These are phyloP conservation scores for Cyberlindnera xylosilytica DNA, from an alignment of 805 yeast genomes.

Conservation along the genomic window DNA sequence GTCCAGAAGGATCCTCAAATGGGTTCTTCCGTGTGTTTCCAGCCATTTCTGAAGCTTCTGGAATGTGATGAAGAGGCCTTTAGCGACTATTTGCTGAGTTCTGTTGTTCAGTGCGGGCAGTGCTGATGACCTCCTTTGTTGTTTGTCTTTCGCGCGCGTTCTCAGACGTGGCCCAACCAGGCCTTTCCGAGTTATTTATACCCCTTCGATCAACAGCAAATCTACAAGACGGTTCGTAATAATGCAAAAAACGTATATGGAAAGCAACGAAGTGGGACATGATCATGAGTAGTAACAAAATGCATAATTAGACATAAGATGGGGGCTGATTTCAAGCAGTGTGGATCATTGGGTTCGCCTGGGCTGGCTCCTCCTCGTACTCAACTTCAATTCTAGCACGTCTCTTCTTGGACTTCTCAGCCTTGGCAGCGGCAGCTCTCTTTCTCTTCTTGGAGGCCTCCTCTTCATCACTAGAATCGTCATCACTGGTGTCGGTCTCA, in stretches of 20 bases:
- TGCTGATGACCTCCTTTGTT: too few species aligned
- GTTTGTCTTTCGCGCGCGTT: too few species aligned
- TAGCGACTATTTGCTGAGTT: too few species aligned
- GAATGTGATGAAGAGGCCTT: too few species aligned
- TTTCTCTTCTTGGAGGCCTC: slow-evolving; percentile 35
- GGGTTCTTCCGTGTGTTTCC: slow-evolving; percentile 7
- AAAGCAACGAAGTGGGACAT: neutral
- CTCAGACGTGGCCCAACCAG: too few species aligned
- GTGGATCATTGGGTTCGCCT: slow-evolving; percentile 19
- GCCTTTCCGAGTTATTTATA: too few species aligned
- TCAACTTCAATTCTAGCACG: slow-evolving; percentile 80
- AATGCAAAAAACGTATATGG: too few species aligned
- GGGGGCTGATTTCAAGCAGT: slow-evolving; percentile 3
- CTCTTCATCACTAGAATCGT: slow-evolving; percentile 38
- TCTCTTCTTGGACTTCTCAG: slow-evolving; percentile 43
- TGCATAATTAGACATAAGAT: neutral
- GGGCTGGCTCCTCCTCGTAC: slow-evolving; percentile 68
- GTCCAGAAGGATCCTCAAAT: slow-evolving; percentile 1
- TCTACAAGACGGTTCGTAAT: too few species aligned
- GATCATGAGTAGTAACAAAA: neutral
- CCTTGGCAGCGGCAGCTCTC: slow-evolving; percentile 33
- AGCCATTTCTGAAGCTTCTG: neutral
- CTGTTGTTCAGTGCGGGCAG: too few species aligned
- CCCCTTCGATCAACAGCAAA: too few species aligned
- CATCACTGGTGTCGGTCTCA: slow-evolving; percentile 29